These are phyloP conservation scores for Alopecurus myosuroides DNA, from an alignment of 176 grass and related monocot genomes.

Conservation along the genomic window DNA sequence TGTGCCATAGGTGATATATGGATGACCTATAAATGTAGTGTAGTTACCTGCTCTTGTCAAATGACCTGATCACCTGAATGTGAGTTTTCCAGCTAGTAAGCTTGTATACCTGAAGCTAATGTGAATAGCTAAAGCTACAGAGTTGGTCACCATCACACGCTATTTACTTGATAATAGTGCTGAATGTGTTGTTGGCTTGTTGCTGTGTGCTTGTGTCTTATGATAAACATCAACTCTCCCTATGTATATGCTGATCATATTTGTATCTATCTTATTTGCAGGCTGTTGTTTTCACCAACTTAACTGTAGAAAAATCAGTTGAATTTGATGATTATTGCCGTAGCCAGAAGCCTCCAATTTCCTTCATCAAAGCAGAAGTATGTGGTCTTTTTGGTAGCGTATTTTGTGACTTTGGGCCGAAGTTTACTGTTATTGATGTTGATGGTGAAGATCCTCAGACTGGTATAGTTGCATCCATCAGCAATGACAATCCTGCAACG, in stretches of 20 bases:
- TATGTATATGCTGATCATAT: neutral
- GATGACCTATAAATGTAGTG: neutral
- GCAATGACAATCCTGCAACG: conserved; percentile 50
- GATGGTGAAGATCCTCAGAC: conserved; percentile 59
- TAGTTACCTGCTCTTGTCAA: neutral
- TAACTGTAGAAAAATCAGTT: conserved; percentile 52
- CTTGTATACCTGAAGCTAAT: neutral
- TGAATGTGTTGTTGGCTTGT: conserved; percentile 3
- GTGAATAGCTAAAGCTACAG: conserved; percentile 5
- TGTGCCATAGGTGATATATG: conserved; percentile 2
- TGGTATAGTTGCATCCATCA: conserved; percentile 70
- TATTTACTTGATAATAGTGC: neutral
- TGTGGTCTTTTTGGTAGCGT: conserved; percentile 66
- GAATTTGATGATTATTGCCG: conserved; percentile 67
- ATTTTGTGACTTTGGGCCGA: conserved; percentile 76
- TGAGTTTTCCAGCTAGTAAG: neutral
- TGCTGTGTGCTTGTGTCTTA: neutral
- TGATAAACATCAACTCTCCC: neutral
- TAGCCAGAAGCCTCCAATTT: conserved; percentile 56
- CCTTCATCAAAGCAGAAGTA: conserved; percentile 74
- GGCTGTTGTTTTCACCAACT: conserved; percentile 70
- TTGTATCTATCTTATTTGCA: conserved; percentile 40
- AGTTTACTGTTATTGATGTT: conserved; percentile 60
- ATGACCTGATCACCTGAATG: neutral
- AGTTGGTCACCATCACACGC: neutral